phyloP scores from a whole-genome alignment of 2,329 filamentous ascomycete genomes.

The Rutstroemia sp. region DNA sequence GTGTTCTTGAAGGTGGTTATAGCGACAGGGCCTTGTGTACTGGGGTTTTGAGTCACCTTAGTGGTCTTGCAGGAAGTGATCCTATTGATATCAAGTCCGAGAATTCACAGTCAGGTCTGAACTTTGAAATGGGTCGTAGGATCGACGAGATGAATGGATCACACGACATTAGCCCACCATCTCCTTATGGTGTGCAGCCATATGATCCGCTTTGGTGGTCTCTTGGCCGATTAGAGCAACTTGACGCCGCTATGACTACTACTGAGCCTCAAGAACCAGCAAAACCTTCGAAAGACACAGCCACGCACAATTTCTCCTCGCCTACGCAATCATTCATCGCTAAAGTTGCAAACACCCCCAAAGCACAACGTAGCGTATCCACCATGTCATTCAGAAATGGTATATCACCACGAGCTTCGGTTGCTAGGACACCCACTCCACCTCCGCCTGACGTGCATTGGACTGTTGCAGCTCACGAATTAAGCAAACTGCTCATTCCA shows the following conservation, averaged over 20 bases:
- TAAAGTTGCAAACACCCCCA: constrained; percentile 60
- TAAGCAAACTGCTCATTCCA: constrained; percentile 78
- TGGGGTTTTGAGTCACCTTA: constrained; percentile 83
- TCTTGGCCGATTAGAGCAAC: constrained; percentile 53
- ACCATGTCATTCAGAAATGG: constrained; percentile 36
- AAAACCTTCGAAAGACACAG: constrained; percentile 45
- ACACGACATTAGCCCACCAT: constrained; percentile 8
- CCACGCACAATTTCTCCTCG: constrained; percentile 69
- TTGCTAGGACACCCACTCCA: constrained; percentile 47
- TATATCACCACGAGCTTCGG: constrained; percentile 31
- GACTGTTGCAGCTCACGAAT: constrained; percentile 74
- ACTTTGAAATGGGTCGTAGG: constrained; percentile 50
- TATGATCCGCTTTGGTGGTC: constrained; percentile 72
- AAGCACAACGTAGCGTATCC: constrained; percentile 56
- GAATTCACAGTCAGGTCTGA: constrained; percentile 38
- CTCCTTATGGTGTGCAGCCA: constrained; percentile 27
- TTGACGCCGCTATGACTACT: constrained; percentile 54
- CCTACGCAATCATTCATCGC: constrained; percentile 83
- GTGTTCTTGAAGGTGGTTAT: constrained; percentile 92
- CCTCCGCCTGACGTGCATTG: constrained; percentile 79
- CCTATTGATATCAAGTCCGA: constrained; percentile 33
- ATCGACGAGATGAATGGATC: constrained; percentile 35
- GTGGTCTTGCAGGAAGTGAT: constrained; percentile 62
- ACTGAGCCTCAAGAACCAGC: constrained; percentile 42
- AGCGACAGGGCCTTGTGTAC: constrained; percentile 85